Evolutionary conservation across 306 rosid species (phyloP), one percentile per base, ranked within the genome.

Genomic region (Medicago arabica): DNA sequence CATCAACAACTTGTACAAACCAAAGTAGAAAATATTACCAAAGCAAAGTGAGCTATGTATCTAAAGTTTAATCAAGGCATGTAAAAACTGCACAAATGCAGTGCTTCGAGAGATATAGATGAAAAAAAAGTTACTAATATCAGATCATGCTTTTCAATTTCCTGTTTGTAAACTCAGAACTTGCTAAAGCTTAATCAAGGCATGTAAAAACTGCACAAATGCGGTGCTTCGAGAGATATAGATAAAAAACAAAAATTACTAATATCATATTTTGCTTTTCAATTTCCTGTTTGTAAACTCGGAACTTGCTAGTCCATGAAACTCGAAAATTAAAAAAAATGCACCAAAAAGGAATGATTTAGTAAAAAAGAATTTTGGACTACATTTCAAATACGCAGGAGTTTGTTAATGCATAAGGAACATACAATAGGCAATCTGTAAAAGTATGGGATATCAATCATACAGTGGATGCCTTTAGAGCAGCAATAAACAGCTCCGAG

Each of bases 381-480:
- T 14, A 72, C 50, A 47, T 9, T 49, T 72, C 53, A 72, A 68
- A 69, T 55, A 39, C 39, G 25, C 47, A 40, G 65, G 34, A 67
- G 54, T 31, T 43, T 57, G 54, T 49, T 5, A 23, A 55, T 41
- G 53, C 17, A 74, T 46, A 46, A 4, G 54, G 49, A 69, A 75
- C 7, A 58, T 36, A 19, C 11, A 23, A 43, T 16, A 38, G 65
- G 59, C 21, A 21, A 72, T 62, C 49, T 31, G 65, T 50, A 64
- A 65, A 64, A 38, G 59, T 59, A 66, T 51, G 75, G 86, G 86
- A 82, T 75, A 62, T 65, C 70, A 59, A 65, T 83, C 93, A 59
- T 89, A 95, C 99, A 77, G 64, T 46, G 53, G 60, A 74, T 13
- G 89, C 90, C 83, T 86, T 85, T 50, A 90, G 13, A 54, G 68